Evolutionary conservation across 768 basidiomycete species (phyloP).

Genomic region (Lactifluus volemus): DNA sequence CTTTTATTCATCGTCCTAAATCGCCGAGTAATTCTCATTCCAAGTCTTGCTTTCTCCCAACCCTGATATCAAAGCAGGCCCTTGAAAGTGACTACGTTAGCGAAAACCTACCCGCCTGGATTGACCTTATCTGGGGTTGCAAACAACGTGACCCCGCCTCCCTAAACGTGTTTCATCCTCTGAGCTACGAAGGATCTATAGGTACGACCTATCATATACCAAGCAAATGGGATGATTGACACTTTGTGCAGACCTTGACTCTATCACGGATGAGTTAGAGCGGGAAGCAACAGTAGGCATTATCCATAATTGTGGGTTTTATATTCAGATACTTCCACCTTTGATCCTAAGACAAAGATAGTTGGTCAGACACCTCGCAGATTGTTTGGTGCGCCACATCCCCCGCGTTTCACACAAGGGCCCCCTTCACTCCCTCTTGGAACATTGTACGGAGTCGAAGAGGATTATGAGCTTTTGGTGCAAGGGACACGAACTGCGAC

Average conservation of each 20-base stretch:
- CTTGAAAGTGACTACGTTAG: constrained; percentile 85
- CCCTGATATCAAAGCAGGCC: constrained; percentile 38
- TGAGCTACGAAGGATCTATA: constrained; percentile 89
- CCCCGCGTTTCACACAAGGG: constrained; percentile 63
- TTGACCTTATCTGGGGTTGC: constrained; percentile 88
- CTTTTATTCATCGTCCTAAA: constrained; percentile 74
- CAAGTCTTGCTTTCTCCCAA: background rate
- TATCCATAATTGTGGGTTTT: constrained; percentile 79
- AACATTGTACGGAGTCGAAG: constrained; percentile 67
- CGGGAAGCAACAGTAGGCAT: constrained; percentile 90
- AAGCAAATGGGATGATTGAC: background rate
- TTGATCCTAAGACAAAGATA: constrained; percentile 23
- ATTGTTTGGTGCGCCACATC: constrained; percentile 72
- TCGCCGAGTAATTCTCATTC: constrained; percentile 33
- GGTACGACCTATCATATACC: constrained; percentile 31
- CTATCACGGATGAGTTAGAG: constrained; percentile 79
- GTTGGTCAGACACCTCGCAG: constrained; percentile 91
- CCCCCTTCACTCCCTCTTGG: constrained; percentile 65
- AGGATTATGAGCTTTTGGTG: constrained; percentile 64
- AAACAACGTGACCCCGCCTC: constrained; percentile 73
- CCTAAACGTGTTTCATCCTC: constrained; percentile 83
- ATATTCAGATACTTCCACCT: background rate
- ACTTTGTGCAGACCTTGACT: constrained; percentile 57
- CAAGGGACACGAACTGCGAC: constrained; percentile 44
- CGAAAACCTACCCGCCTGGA: constrained; percentile 79